A percentile compares a stretch with the other conserved stretches of the same genome.
phyloP scores from a whole-genome alignment of 225 moss, liverwort and hornwort genomes.

The Rhytidiadelphus loreus region DNA sequence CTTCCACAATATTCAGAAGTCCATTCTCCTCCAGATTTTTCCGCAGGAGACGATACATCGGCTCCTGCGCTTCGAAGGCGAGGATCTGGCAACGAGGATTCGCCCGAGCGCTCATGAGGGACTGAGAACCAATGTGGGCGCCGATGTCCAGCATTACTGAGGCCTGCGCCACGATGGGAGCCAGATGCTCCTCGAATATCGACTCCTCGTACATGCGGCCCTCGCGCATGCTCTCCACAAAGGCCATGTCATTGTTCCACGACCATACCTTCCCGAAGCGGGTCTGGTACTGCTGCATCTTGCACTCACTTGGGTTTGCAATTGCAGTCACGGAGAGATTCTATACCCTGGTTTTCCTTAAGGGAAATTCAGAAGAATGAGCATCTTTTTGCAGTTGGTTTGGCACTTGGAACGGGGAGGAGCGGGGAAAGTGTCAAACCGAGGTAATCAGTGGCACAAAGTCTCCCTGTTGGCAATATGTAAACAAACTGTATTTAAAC shows the following conservation, averaged over 20 bases:
- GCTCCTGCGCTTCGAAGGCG: background rate
- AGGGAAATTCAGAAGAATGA: background rate
- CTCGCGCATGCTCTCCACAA: background rate
- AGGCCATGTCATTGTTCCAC: background rate
- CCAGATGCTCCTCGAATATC: background rate
- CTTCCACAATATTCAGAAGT: background rate
- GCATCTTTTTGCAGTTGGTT: background rate
- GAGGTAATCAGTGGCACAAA: background rate
- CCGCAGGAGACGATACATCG: background rate
- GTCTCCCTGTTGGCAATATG: background rate
- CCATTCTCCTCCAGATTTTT: background rate
- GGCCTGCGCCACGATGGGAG: background rate
- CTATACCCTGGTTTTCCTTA: background rate
- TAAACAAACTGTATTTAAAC: background rate
- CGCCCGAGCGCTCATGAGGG: background rate
- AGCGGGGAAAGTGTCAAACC: background rate
- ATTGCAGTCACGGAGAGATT: background rate
- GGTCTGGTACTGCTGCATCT: background rate
- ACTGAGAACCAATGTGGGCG: background rate
- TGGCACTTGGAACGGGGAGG: background rate
- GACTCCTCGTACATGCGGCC: background rate
- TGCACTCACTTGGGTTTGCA: background rate
- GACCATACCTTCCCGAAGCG: background rate
- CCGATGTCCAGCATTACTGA: background rate
- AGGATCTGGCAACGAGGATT: background rate